A percentile compares a stretch with the other conserved stretches of the same genome.
Conservation (phyloP, 306 rosid genomes). For the Arachis stenosperma region DNA sequence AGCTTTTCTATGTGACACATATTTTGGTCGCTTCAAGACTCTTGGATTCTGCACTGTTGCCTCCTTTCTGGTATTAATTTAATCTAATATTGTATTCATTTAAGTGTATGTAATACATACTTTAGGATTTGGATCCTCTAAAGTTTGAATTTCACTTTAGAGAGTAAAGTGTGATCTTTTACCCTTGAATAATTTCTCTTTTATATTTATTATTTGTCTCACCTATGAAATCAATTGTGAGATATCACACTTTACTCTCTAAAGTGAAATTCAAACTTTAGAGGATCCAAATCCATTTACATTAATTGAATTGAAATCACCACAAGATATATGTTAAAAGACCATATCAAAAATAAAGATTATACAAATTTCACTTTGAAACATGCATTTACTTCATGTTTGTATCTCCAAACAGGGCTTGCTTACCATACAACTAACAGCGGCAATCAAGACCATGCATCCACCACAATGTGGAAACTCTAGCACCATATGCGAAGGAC, state of each 20-base stretch:
- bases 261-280: no score
- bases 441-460: constrained; percentile 69
- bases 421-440: constrained; percentile 72
- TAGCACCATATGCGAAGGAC: constrained; percentile 52
- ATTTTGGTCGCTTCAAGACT: constrained; percentile 85
- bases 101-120: neutral
- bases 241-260: no score
- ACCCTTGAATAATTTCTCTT: no score
- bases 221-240: no score
- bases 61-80: constrained; percentile 65
- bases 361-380: neutral
- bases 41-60: constrained; percentile 62
- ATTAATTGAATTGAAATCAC: no score
- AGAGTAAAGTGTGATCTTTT: no score
- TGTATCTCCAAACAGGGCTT: constrained; percentile 57
- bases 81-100: neutral
- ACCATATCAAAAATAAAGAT: neutral
- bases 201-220: no score
- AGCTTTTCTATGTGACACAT: constrained; percentile 78
- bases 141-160: no score
- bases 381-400: neutral
- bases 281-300: no score
- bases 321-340: no score
- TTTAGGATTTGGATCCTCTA: no score
- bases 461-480: constrained; percentile 61